A percentile compares a stretch with the other conserved stretches of the same genome.
Evolutionary conservation across 1,284 basidiomycete species (phyloP).

Genomic region (Ceratobasidium sp.): DNA sequence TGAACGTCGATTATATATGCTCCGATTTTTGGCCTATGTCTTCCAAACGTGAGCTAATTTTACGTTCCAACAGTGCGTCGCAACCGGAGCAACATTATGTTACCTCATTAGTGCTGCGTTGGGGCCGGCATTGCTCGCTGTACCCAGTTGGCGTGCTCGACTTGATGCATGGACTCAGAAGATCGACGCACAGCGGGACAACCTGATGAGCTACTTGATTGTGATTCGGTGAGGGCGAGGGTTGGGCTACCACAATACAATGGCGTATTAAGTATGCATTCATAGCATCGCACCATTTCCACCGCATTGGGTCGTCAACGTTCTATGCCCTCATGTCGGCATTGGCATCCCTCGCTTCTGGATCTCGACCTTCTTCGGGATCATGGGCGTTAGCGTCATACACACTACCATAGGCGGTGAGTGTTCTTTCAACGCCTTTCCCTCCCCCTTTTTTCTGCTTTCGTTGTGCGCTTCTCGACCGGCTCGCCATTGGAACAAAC

Average conservation of each 20-base stretch:
- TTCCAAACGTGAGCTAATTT: background rate
- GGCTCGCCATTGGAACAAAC: background rate
- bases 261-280: background rate
- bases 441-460: background rate
- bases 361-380: conserved; percentile 88
- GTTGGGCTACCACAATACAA: background rate
- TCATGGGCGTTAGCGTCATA: conserved; percentile 90
- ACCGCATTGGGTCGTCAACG: conserved; percentile 96
- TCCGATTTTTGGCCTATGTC: background rate
- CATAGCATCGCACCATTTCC: conserved; percentile 85
- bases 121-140: conserved; percentile 84
- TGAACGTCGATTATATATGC: background rate
- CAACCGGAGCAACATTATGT: conserved; percentile 89
- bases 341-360: conserved; percentile 88
- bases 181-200: conserved; percentile 74
- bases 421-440: conserved; percentile 2
- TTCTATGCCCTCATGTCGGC: conserved; percentile 92
- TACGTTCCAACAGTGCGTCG: conserved; percentile 67
- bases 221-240: conserved; percentile 60
- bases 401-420: conserved; percentile 92
- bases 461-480: background rate
- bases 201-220: conserved; percentile 89
- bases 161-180: conserved; percentile 83
- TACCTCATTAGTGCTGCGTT: conserved; percentile 91
- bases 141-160: conserved; percentile 82